These are phyloP conservation scores for Torulaspora franciscae DNA, from an alignment of 805 yeast genomes.

Conservation along the genomic window DNA sequence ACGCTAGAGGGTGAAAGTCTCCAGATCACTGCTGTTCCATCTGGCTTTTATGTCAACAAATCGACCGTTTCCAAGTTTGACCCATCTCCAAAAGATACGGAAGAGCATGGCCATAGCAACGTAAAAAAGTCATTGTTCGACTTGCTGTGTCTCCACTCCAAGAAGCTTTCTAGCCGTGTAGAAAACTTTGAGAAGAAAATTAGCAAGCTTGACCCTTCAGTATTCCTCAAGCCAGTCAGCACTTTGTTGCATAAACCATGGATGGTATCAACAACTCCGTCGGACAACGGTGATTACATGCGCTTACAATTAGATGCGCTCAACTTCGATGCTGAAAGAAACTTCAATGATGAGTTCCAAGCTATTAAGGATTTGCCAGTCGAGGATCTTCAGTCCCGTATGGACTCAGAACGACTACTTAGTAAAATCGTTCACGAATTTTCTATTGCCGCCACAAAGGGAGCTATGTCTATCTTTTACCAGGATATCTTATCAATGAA, in stretches of 20 bases:
- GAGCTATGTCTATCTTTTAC: constrained; percentile 69
- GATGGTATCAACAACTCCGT: constrained; percentile 42
- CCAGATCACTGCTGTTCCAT: constrained; percentile 70
- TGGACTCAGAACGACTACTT: constrained; percentile 69
- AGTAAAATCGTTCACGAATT: constrained; percentile 72
- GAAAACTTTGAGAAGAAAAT: constrained; percentile 47
- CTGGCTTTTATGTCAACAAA: constrained; percentile 77
- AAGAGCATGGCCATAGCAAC: constrained; percentile 15
- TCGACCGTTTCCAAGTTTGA: constrained; percentile 67
- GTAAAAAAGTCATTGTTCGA: constrained; percentile 48
- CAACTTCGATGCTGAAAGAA: constrained; percentile 45
- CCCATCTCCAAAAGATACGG: constrained; percentile 44
- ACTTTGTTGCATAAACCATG: constrained; percentile 68
- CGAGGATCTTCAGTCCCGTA: constrained; percentile 54
- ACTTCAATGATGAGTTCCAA: constrained; percentile 92
- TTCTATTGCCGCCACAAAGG: constrained; percentile 66
- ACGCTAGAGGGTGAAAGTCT: constrained; percentile 77
- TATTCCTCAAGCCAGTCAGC: constrained; percentile 58
- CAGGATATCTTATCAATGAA: constrained; percentile 77
- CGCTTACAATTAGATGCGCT: constrained; percentile 47
- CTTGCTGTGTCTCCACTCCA: constrained; percentile 61
- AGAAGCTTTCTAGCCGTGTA: constrained; percentile 52
- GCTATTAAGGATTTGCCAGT: constrained; percentile 67
- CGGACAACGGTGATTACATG: constrained; percentile 49
- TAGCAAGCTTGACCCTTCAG: constrained; percentile 44